Base-by-base conservation (phyloP, 371 early-diverging fungal species). In the Gilbertella persicaria region DNA sequence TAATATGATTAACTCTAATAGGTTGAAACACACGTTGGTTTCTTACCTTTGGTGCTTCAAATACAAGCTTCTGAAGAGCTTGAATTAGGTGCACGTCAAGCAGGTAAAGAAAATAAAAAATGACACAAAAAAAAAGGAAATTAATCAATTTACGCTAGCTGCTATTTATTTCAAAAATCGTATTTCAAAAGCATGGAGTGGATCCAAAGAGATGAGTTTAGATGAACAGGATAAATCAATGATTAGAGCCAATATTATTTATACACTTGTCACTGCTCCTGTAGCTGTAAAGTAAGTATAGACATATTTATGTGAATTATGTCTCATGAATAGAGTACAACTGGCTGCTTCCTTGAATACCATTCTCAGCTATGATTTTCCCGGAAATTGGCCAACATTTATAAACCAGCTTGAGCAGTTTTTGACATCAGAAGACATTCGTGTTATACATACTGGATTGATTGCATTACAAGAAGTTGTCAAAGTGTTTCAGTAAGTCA, bases 131-230 rank as follows among this genome's bases (percentile, higher is more conserved):
- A 2, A 12, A 10, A 2, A 33, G 6, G 33, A 33, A 10, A 33
- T 4, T 19, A 16, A 16, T 29, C 4, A 20, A 16, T 17, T n/a
- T 21, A 25, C 5, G 6, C n/a, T 76, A 86, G 95, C 90, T 62
- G 87, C 95, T n/a, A 90, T 97, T 60, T 95, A 91, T 80, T 93
- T 96, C 73, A 97, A 97, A 74, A 95, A 96, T 67, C 80, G 90
- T 17, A 68, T 95, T 50, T 67, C 73, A 39, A 84, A 79, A 46
- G 79, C 81, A 24, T 97, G 95, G 95, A 80, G 78, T 45, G 29
- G 19, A 28, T 28, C 28, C 23, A 33, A 33, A 64, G 73, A 26
- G 46, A 65, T 20, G 65, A 65, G 78, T 21, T 84, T 94, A 52
- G 69, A 64, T 24, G 86, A 85, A 19, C 72, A 78, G 39, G 97